A percentile compares a stretch with the other conserved stretches of the same genome.
Conservation (phyloP, 441 rosid species). For the Capsella rubella region DNA sequence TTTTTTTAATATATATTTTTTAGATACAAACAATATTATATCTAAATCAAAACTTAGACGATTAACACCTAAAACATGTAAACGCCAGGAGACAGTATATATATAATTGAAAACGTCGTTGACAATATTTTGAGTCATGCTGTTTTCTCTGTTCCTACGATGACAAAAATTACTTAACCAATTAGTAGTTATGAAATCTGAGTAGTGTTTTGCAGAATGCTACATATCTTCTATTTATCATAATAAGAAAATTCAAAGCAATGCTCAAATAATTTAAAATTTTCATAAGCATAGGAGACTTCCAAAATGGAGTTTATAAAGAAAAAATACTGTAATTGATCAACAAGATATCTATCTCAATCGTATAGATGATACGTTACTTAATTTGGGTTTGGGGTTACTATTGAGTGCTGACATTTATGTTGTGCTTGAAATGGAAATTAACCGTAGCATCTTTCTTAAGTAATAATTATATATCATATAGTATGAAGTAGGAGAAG, state of each 20-base stretch:
- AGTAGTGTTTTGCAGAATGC: background rate
- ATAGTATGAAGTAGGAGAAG: background rate
- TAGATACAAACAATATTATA: no score
- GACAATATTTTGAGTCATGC: no score
- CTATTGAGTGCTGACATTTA: background rate
- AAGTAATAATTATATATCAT: background rate
- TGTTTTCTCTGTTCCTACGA: no score
- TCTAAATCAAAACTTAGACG: no score
- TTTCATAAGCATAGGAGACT: background rate
- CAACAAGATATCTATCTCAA: background rate
- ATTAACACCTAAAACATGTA: no score
- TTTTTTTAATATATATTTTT: no score
- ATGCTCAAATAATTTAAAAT: background rate
- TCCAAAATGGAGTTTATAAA: background rate
- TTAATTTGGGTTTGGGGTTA: background rate
- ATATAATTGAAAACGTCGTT: no score
- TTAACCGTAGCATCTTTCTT: background rate
- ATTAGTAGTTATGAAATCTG: background rate
- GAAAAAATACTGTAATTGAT: no score
- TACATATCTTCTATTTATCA: background rate
- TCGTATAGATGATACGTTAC: background rate
- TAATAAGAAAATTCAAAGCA: background rate
- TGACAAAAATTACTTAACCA: no score
- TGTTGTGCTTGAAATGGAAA: background rate
- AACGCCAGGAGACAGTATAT: no score